Percentiles rank a stretch among this genome's conserved stretches.
Evolutionary conservation across 768 basidiomycete species (phyloP).

Genomic region (Mycena chlorophos): DNA sequence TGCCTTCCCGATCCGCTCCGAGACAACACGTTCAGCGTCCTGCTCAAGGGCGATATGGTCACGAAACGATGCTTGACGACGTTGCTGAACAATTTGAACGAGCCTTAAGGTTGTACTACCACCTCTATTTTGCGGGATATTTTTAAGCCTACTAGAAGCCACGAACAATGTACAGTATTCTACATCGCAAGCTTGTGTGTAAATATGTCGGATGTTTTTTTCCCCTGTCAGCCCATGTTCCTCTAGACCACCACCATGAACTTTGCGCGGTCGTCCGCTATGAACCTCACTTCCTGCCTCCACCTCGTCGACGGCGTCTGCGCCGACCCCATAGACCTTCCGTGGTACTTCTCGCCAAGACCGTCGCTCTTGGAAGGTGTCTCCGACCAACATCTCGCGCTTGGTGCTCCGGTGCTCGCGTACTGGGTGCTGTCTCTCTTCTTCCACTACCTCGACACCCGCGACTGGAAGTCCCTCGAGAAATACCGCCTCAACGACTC

Average conservation of each 20-base stretch:
- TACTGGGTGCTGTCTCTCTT: slow-evolving; percentile 84
- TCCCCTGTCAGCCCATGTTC: neutral
- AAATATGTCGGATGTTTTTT: neutral
- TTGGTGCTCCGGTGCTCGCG: slow-evolving; percentile 71
- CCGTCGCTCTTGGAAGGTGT: slow-evolving; percentile 52
- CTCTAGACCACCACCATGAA: slow-evolving; percentile 2
- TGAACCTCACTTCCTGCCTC: slow-evolving; percentile 42
- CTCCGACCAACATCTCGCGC: slow-evolving; percentile 69
- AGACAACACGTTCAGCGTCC: slow-evolving; percentile 86
- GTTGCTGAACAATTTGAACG: slow-evolving; percentile 83
- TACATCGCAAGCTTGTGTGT: slow-evolving; percentile 20
- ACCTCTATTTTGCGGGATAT: neutral
- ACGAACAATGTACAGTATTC: neutral
- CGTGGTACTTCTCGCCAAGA: slow-evolving; percentile 56
- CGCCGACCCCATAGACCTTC: slow-evolving; percentile 35
- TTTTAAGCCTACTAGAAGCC: slow-evolving; percentile 23
- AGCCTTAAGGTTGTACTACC: slow-evolving; percentile 54
- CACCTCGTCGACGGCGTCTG: slow-evolving; percentile 38
- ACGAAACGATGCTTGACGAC: slow-evolving; percentile 94
- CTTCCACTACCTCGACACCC: slow-evolving; percentile 83
- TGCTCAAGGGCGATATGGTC: slow-evolving; percentile 98
- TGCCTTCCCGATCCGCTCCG: slow-evolving; percentile 94
- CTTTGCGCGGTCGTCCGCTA: slow-evolving; percentile 17
- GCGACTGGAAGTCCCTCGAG: slow-evolving; percentile 74
- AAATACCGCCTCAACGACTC: slow-evolving; percentile 88